Evolutionary conservation across 176 grass and related monocot species (phyloP).

Genomic region (Aechmea fasciata): DNA sequence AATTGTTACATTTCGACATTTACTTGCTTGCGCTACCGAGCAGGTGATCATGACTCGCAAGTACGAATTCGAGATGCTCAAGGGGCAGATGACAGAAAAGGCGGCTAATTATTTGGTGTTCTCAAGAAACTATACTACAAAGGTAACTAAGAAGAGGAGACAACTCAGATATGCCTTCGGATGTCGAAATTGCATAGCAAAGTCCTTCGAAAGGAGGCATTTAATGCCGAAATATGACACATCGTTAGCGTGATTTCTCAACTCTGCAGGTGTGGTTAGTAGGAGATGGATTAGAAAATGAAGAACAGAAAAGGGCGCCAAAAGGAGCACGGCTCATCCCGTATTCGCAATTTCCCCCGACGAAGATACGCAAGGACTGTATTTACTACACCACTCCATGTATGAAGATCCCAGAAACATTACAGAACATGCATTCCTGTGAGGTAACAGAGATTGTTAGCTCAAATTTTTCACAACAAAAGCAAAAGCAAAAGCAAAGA

Average conservation of each 20-base stretch:
- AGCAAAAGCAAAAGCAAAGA: not conserved
- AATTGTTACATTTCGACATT: not conserved
- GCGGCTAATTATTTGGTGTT: slow-evolving; percentile 37
- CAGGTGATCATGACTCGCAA: slow-evolving; percentile 72
- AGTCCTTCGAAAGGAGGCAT: no score
- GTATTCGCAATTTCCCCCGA: slow-evolving; percentile 60
- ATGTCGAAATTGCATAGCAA: no score
- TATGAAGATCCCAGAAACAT: slow-evolving; percentile 55
- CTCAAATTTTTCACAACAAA: not conserved
- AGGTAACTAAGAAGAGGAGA: slow-evolving; percentile 24
- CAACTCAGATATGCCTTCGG: no score
- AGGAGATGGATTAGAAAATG: slow-evolving; percentile 52
- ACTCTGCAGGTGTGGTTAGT: slow-evolving; percentile 57
- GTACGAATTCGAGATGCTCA: slow-evolving; percentile 54
- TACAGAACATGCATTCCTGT: slow-evolving; percentile 75
- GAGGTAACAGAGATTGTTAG: slow-evolving; percentile 34
- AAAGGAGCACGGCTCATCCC: slow-evolving; percentile 69
- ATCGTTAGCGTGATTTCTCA: not conserved
- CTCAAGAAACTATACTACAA: slow-evolving; percentile 35
- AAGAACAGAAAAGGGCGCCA: slow-evolving; percentile 43
- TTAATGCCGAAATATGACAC: no score
- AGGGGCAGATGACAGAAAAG: slow-evolving; percentile 40
- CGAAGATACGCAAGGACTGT: slow-evolving; percentile 48
- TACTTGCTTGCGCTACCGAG: slow-evolving; percentile 6
- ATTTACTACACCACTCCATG: slow-evolving; percentile 57